Conservation (phyloP, 75 land plant genomes). For the Cryptomeria japonica region DNA sequence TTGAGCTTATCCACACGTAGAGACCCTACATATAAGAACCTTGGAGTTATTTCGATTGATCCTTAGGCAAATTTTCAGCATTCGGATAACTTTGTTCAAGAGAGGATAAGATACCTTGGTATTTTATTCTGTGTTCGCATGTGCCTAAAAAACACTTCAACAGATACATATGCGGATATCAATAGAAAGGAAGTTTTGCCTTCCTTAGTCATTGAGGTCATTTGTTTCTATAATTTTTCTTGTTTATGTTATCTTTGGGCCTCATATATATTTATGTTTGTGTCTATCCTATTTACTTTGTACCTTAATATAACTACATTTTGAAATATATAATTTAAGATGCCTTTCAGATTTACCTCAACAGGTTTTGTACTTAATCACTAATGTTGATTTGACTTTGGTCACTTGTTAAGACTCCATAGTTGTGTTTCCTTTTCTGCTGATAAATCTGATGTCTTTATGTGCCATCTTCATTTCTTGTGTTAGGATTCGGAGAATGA, state of each 20-base stretch:
- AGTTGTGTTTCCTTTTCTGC: not conserved
- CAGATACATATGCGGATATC: not conserved
- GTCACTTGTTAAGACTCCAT: not conserved
- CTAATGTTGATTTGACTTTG: not conserved
- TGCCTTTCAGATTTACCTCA: not conserved
- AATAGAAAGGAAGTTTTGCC: not conserved
- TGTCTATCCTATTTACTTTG: not conserved
- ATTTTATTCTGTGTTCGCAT: too few species aligned
- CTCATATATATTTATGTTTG: not conserved
- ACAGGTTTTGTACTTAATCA: not conserved
- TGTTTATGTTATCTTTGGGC: not conserved
- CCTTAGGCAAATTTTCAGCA: too few species aligned
- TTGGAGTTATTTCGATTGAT: too few species aligned
- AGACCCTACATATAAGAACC: too few species aligned
- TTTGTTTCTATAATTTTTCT: not conserved
- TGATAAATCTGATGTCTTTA: not conserved
- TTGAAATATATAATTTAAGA: not conserved
- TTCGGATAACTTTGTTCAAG: too few species aligned
- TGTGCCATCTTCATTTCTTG: not conserved
- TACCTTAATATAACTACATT: not conserved
- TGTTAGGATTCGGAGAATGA: conserved; percentile 97
- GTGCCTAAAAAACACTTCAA: too few species aligned
- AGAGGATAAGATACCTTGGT: too few species aligned
- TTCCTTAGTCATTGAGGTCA: not conserved
- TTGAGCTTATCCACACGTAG: too few species aligned